phyloP scores from a whole-genome alignment of 2,329 filamentous ascomycete species.

The Camillea tinctor region DNA sequence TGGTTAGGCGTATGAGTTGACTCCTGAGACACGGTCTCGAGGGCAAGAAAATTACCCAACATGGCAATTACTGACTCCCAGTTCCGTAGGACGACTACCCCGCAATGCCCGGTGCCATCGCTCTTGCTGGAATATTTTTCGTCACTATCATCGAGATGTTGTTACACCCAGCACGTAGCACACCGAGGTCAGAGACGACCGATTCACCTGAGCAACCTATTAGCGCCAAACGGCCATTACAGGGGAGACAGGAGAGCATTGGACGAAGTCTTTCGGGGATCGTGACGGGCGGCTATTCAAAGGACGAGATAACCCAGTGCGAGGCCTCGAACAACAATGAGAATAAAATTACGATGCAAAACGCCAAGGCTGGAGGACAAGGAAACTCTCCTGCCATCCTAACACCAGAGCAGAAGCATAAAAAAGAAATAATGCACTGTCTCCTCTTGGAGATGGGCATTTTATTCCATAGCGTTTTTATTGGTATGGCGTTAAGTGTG shows the following conservation, averaged over 20 bases:
- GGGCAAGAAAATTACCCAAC: too few relatives aligned
- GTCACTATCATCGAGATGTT: constrained; percentile 56
- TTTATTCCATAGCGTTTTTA: constrained; percentile 61
- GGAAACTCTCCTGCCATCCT: not conserved
- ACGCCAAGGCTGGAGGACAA: not conserved
- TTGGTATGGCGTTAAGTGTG: constrained; percentile 56
- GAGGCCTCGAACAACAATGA: not conserved
- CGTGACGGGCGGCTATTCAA: not conserved
- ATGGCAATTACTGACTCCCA: too few relatives aligned
- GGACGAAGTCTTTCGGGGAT: constrained; percentile 32
- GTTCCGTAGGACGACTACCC: constrained; percentile 44
- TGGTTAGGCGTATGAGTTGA: too few relatives aligned
- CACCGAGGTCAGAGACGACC: constrained; percentile 9
- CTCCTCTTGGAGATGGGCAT: constrained; percentile 64
- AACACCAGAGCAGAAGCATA: constrained; percentile 27
- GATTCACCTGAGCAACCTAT: constrained; percentile 17
- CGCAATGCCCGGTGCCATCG: constrained; percentile 47
- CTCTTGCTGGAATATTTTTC: constrained; percentile 42
- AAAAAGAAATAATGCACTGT: constrained; percentile 57
- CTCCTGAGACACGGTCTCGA: too few relatives aligned
- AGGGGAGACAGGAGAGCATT: constrained; percentile 36
- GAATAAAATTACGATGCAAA: not conserved
- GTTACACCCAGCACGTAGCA: constrained; percentile 45
- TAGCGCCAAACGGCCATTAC: constrained; percentile 26
- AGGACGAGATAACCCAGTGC: not conserved